These are phyloP conservation scores for Aureobasidium sp. DNA, from an alignment of 2,329 filamentous ascomycete species.

Conservation along the genomic window DNA sequence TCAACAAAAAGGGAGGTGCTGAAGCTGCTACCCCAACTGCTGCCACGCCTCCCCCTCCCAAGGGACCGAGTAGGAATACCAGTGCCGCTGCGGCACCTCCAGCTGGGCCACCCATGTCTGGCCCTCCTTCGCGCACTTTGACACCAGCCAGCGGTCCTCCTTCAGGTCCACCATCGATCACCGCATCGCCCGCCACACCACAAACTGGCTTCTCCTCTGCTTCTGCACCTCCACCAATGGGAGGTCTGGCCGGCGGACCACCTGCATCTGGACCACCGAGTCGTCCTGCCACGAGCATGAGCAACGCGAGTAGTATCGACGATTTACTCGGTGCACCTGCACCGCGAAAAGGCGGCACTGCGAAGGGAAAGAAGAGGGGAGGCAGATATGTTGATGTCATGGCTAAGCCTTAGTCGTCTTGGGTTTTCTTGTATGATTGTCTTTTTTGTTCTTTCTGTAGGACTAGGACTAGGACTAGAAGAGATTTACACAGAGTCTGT, in stretches of 20 bases:
- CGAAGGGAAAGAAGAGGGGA: slow-evolving; percentile 66
- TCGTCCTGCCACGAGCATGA: slow-evolving; percentile 71
- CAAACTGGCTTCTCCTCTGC: slow-evolving; percentile 21
- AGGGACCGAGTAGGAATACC: slow-evolving; percentile 36
- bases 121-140: slow-evolving; percentile 20
- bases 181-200: background rate
- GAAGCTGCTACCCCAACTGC: slow-evolving; percentile 49
- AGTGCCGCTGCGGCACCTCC: slow-evolving; percentile 13
- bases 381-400: slow-evolving; percentile 95
- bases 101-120: slow-evolving; percentile 11
- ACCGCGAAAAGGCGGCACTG: slow-evolving; percentile 52
- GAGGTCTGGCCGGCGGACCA: slow-evolving; percentile 22
- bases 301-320: slow-evolving; percentile 89
- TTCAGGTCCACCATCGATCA: slow-evolving; percentile 20
- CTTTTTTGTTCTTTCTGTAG: background rate
- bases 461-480: too few relatives aligned
- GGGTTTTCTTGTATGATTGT: background rate
- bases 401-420: slow-evolving; percentile 45
- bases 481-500: too few relatives aligned
- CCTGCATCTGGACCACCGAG: slow-evolving; percentile 46
- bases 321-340: slow-evolving; percentile 73
- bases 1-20: slow-evolving; percentile 81
- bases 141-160: slow-evolving; percentile 15
- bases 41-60: slow-evolving; percentile 69
- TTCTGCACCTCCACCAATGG: background rate